Conservation (phyloP, 768 basidiomycete genomes). For the Russula virescens region DNA sequence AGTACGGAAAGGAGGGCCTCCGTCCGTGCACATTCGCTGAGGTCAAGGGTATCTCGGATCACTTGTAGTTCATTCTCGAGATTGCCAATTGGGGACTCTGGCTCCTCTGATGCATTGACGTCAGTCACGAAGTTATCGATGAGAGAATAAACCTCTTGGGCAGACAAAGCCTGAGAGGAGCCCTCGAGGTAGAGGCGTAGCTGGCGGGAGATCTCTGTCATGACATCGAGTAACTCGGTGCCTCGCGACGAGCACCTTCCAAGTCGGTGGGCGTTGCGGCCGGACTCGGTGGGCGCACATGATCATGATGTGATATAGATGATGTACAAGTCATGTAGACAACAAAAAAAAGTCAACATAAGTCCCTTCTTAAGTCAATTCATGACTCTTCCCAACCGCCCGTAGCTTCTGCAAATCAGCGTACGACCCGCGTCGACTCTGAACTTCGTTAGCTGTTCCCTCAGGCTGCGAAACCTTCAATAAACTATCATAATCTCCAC, state of each 20-base stretch:
- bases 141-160: slow-evolving; percentile 42
- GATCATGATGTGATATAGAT: background rate
- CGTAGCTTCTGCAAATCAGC: slow-evolving; percentile 76
- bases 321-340: background rate
- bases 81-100: slow-evolving; percentile 39
- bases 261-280: no score
- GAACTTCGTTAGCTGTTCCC: background rate
- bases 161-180: slow-evolving; percentile 44
- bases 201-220: slow-evolving; percentile 42
- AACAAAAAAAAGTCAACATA: background rate
- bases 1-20: slow-evolving; percentile 66
- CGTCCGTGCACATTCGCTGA: slow-evolving; percentile 52
- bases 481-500: slow-evolving; percentile 88
- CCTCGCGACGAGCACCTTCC: no score
- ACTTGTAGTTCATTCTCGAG: slow-evolving; percentile 64
- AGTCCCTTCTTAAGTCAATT: background rate
- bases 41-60: slow-evolving; percentile 57
- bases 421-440: slow-evolving; percentile 64
- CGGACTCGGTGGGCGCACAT: background rate
- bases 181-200: slow-evolving; percentile 54
- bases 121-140: slow-evolving; percentile 54
- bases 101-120: slow-evolving; percentile 43
- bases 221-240: slow-evolving; percentile 13
- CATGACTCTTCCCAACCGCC: background rate
- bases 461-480: slow-evolving; percentile 36